Evolutionary conservation across 306 rosid species (phyloP).

Genomic region (Luffa aegyptiaca): DNA sequence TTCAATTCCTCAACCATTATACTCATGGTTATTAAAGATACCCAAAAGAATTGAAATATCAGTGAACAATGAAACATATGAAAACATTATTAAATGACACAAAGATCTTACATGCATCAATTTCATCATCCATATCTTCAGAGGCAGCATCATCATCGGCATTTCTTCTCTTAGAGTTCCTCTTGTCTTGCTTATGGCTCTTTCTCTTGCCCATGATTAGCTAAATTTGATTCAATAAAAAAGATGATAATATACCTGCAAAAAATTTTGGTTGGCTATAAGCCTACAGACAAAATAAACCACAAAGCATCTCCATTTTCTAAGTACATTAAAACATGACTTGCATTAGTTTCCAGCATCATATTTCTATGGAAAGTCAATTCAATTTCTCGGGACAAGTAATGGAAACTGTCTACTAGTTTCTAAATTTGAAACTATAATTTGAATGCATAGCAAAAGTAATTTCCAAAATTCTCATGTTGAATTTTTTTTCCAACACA

Average conservation of each 20-base stretch:
- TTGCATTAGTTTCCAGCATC: neutral
- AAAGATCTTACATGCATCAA: conserved; percentile 64
- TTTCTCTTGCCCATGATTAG: conserved; percentile 50
- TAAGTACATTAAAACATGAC: neutral
- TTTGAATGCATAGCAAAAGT: neutral
- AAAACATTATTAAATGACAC: neutral
- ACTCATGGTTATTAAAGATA: neutral
- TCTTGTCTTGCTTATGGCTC: conserved; percentile 26
- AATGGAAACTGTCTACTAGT: neutral
- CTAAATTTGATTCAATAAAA: neutral
- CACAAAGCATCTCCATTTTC: neutral
- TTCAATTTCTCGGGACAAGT: neutral
- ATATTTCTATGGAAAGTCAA: neutral
- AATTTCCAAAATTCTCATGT: neutral
- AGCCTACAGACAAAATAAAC: neutral
- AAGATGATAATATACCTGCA: neutral
- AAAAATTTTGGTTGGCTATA: neutral
- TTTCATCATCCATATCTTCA: conserved; percentile 64
- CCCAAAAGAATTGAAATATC: neutral
- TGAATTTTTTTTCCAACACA: neutral
- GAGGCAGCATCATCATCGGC: conserved; percentile 8
- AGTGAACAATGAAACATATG: neutral
- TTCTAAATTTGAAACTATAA: neutral
- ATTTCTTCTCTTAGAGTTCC: conserved; percentile 21
- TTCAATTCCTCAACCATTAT: neutral